Conservation (phyloP, 148 eudicot species). For the Silene latifolia region DNA sequence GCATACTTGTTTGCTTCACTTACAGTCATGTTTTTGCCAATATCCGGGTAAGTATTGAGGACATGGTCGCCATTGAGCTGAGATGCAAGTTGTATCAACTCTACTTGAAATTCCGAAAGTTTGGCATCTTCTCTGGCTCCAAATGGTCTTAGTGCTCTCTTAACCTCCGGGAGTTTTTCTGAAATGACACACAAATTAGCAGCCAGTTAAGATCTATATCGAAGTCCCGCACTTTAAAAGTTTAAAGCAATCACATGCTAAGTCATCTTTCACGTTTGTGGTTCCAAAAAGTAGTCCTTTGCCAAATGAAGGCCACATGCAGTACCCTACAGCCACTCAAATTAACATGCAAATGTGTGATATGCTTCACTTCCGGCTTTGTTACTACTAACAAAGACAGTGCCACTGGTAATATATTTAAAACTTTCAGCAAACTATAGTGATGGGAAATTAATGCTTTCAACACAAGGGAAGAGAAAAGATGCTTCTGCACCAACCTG, state of each 20-base stretch:
- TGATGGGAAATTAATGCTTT: not conserved
- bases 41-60: constrained; percentile 67
- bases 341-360: no score
- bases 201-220: not conserved
- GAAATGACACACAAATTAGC: constrained; percentile 4
- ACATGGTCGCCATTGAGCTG: constrained; percentile 81
- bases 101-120: constrained; percentile 80
- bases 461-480: constrained; percentile 8
- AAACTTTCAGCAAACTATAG: not conserved
- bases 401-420: not conserved
- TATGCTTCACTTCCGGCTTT: no score
- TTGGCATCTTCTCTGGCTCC: constrained; percentile 67
- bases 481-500: constrained; percentile 44
- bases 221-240: not conserved
- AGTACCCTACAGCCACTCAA: no score
- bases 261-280: no score
- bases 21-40: constrained; percentile 71
- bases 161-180: constrained; percentile 77
- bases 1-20: constrained; percentile 64
- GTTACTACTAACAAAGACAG: not conserved
- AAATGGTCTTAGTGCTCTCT: constrained; percentile 51
- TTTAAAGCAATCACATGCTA: not conserved
- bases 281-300: no score
- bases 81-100: constrained; percentile 80
- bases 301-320: not conserved